Conservation (phyloP, 352 stramenopile species). For the Phytophthora palmivora region DNA sequence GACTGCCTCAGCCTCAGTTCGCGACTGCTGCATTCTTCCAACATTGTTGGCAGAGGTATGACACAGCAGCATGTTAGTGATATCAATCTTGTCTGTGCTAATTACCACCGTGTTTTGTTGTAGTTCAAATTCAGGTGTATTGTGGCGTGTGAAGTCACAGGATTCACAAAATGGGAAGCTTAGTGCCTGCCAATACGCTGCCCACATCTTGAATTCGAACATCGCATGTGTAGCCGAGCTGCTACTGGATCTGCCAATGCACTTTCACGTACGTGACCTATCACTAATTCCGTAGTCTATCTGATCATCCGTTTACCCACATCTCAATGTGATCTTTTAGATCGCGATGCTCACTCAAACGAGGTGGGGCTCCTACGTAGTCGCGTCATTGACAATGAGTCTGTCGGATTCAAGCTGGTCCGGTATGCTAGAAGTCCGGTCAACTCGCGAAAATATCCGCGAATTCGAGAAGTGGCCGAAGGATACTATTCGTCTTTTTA, state of each 20-base stretch:
- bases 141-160: conserved; percentile 19
- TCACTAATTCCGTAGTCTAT: not conserved
- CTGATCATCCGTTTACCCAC: not conserved
- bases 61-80: not conserved
- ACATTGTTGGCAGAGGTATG: conserved; percentile 59
- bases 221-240: conserved; percentile 53
- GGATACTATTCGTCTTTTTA: conserved; percentile 50
- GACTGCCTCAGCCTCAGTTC: conserved; percentile 38
- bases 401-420: conserved; percentile 31
- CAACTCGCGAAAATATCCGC: conserved; percentile 42
- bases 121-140: conserved; percentile 20
- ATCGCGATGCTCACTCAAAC: conserved; percentile 71
- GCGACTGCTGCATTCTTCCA: conserved; percentile 53
- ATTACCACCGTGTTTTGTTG: not conserved
- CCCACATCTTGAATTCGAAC: conserved; percentile 40
- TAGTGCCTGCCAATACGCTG: conserved; percentile 45
- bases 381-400: conserved; percentile 53
- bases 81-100: too few species aligned
- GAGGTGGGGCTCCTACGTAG: conserved; percentile 61
- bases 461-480: conserved; percentile 55
- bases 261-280: conserved; percentile 57
- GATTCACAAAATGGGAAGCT: conserved; percentile 23
- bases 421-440: conserved; percentile 63
- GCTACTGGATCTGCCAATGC: conserved; percentile 60
- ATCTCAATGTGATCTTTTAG: conserved; percentile 27